A percentile compares a stretch with the other conserved stretches of the same genome.
phyloP scores from a whole-genome alignment of 2,329 filamentous ascomycete species.

The Ciborinia camelliae region DNA sequence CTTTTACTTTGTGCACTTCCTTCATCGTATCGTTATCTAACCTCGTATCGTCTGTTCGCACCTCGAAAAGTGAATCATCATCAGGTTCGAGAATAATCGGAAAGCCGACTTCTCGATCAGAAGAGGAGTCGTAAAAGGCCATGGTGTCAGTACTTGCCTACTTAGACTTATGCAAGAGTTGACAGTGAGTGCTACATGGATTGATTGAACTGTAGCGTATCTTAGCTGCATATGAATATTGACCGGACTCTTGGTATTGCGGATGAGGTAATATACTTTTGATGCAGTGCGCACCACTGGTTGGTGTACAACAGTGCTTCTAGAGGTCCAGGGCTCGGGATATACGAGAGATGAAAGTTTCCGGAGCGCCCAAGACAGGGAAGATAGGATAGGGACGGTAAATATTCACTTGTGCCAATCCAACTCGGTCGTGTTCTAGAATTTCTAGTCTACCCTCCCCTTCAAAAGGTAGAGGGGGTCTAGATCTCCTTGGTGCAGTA shows the following conservation, averaged over 20 bases:
- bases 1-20: slow-evolving; percentile 25
- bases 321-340: neutral
- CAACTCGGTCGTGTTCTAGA: neutral
- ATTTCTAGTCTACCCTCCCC: neutral
- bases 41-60: slow-evolving; percentile 19
- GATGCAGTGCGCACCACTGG: slow-evolving; percentile 8
- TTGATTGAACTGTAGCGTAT: slow-evolving; percentile 2
- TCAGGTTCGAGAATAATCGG: slow-evolving; percentile 29
- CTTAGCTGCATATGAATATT: slow-evolving; percentile 19
- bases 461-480: neutral
- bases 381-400: neutral
- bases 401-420: neutral
- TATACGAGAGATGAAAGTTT: neutral
- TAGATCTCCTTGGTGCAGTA: slow-evolving; percentile 9
- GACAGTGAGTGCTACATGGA: slow-evolving; percentile 18
- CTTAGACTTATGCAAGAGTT: slow-evolving; percentile 20
- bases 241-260: slow-evolving; percentile 7
- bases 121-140: slow-evolving; percentile 27
- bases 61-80: slow-evolving; percentile 17
- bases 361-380: neutral
- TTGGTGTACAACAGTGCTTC: slow-evolving; percentile 7
- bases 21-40: slow-evolving; percentile 30
- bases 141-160: slow-evolving; percentile 16
- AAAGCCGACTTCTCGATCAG: slow-evolving; percentile 21
- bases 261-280: slow-evolving; percentile 12